Base-by-base conservation (phyloP, 768 basidiomycete genomes). In the Pleurotus ostreatus region DNA sequence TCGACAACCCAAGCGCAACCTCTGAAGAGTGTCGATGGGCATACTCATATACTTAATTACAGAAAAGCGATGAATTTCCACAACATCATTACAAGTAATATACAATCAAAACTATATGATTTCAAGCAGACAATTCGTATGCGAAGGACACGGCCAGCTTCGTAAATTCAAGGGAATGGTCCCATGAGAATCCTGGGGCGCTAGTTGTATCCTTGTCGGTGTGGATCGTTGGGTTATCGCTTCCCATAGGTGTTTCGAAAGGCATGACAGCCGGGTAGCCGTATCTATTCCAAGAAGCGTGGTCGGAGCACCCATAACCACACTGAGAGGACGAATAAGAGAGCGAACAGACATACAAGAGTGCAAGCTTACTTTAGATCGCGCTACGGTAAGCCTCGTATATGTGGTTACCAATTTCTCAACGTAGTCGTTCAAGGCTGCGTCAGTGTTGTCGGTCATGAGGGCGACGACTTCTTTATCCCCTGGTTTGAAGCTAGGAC, bases 131-230 rank as follows among this genome's bases (percentile, higher is more conserved):
- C 59, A 85, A 61, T 64, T 86, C 84, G 59, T 83, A 75, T 2
- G 77, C 79, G 57, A 82, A 84, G 1, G 80, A 82, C 11, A 84
- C 74, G 15, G 74, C 80, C 16, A 86, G 71, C 68, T 84, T 85
- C 22, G 80, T 78, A 62, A 85, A 86, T 65, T 85, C 79, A 20
- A 81, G 68, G 53, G 80, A 80, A 63, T 84, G 80, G 8, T 65
- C 56, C 71, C 74, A 77, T 2, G 74, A 73, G 71, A 81, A 81
- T 41, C 79, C 78, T 26, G 66, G 70, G 61, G 74, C 68, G 62
- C 68, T 70, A 12, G 74, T 78, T 38, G 80, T 78, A 60, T 84
- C 81, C 58, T 61, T 70, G 55, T 70, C 51, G 2, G 69, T 69
- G 66, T 79, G 78, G 30, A 75, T 70, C 26, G 67, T 68, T 6